Evolutionary conservation across 257 asterid species (phyloP).

Genomic region (Rauvolfia tetraphylla): DNA sequence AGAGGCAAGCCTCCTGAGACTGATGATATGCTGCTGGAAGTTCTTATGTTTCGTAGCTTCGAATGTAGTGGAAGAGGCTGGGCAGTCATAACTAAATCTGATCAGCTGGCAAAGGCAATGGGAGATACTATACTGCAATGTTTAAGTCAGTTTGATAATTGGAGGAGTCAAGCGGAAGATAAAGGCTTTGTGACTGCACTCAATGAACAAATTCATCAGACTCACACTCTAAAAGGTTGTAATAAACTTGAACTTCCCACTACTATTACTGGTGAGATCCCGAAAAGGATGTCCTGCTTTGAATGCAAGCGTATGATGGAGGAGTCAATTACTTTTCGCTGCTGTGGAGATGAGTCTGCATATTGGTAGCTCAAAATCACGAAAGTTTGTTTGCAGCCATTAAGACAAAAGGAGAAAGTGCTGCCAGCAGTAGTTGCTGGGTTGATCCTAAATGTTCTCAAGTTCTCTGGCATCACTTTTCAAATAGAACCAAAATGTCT

Average conservation of each 20-base stretch:
- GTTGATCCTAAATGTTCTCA: no score
- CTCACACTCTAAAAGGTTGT: not conserved
- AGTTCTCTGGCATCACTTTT: no score
- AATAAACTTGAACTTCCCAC: not conserved
- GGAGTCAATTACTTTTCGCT: conserved; percentile 1
- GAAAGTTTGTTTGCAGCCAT: no score
- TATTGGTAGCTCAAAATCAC: not conserved
- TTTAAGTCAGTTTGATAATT: conserved; percentile 4
- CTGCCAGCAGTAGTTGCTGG: no score
- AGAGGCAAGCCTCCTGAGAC: not conserved
- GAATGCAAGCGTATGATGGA: conserved; percentile 16
- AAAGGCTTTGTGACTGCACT: conserved; percentile 20
- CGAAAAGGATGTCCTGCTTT: conserved; percentile 8
- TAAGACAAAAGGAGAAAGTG: no score
- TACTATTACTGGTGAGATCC: not conserved
- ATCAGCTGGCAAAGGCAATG: conserved; percentile 14
- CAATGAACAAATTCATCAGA: not conserved
- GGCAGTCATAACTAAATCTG: conserved; percentile 18
- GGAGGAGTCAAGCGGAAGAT: not conserved
- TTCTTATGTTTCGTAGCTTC: conserved; percentile 12
- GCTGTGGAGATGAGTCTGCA: conserved; percentile 4
- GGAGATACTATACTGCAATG: conserved; percentile 16
- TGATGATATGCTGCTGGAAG: conserved; percentile 12
- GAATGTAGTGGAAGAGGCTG: conserved; percentile 21
- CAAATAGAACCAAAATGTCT: no score